Conservation (phyloP, 495 filamentous ascomycete species). For the Staphylotrichum tortipilum region DNA sequence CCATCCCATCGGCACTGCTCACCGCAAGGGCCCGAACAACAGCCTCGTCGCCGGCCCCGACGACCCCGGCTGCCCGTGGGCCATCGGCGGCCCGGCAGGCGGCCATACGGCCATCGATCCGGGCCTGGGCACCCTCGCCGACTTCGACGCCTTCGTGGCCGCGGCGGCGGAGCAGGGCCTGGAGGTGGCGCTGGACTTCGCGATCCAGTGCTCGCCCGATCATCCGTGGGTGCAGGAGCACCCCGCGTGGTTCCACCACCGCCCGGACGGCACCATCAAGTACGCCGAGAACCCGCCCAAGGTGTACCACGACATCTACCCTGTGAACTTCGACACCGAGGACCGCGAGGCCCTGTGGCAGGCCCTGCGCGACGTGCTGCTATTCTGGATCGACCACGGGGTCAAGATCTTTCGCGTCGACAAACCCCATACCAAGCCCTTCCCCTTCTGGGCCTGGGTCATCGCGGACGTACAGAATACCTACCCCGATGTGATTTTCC, state of each 20-base stretch:
- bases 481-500: neutral
- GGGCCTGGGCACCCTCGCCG: neutral
- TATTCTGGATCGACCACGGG: neutral
- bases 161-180: neutral
- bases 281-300: neutral
- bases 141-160: neutral
- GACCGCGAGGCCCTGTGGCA: neutral
- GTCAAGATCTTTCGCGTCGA: neutral
- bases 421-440: neutral
- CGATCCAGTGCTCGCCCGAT: neutral
- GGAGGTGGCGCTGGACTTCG: neutral
- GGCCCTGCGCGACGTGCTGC: neutral
- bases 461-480: neutral
- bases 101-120: neutral
- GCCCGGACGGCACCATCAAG: neutral
- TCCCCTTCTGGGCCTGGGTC: neutral
- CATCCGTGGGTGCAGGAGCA: neutral
- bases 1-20: neutral
- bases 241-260: neutral
- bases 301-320: neutral
- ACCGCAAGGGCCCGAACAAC: neutral
- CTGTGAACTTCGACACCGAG: neutral
- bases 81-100: neutral
- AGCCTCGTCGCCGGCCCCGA: neutral
- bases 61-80: neutral